Percentiles rank a stretch among this genome's conserved stretches.
Conservation (phyloP, 225 moss, liverwort and hornwort species). For the Anthoceros angustus region DNA sequence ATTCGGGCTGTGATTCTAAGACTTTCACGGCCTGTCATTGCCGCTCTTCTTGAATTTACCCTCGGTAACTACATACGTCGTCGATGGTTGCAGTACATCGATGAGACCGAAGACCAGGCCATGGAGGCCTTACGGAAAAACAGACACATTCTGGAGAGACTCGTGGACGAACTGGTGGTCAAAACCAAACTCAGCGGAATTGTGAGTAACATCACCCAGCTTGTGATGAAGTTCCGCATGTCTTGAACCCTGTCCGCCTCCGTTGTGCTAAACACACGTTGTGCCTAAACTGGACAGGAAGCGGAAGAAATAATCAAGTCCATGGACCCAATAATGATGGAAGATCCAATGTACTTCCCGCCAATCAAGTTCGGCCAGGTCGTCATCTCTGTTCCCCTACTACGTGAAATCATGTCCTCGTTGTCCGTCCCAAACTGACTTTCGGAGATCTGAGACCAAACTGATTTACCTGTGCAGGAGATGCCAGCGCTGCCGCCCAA, state of each 20-base stretch:
- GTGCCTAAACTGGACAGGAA: neutral
- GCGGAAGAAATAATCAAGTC: neutral
- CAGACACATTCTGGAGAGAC: conserved; percentile 54
- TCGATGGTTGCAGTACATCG: conserved; percentile 40
- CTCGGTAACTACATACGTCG: neutral
- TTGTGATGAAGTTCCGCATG: neutral
- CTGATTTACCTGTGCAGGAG: conserved; percentile 27
- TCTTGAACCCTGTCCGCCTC: conserved; percentile 1
- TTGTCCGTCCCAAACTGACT: neutral
- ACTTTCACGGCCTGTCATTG: neutral
- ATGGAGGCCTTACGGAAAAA: conserved; percentile 68
- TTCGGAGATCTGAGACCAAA: neutral
- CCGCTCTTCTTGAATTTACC: neutral
- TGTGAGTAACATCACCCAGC: conserved; percentile 33
- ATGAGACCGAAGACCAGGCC: conserved; percentile 75
- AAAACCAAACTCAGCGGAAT: conserved; percentile 78
- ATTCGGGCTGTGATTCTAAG: neutral
- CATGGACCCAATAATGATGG: neutral
- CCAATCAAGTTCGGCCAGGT: neutral
- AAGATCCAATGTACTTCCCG: neutral
- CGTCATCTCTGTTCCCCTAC: neutral
- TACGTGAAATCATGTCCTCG: neutral
- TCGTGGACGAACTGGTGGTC: conserved; percentile 49
- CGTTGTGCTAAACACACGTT: neutral
- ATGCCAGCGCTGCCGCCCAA: conserved; percentile 20